A percentile compares a stretch with the other conserved stretches of the same genome.
phyloP scores from a whole-genome alignment of 148 eudicot species.

The Polygonum maritimum region DNA sequence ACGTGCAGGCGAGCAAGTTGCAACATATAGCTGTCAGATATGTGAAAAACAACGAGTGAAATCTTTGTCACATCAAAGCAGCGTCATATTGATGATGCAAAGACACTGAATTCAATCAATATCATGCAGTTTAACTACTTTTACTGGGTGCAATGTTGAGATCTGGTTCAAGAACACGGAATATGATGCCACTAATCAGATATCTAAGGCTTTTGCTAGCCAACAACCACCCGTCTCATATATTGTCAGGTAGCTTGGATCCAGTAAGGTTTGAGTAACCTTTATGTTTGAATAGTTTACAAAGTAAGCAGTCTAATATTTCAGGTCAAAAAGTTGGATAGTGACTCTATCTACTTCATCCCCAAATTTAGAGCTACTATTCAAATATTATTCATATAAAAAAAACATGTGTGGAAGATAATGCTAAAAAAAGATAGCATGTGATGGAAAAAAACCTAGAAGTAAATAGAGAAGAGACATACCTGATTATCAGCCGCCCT shows the following conservation, averaged over 20 bases:
- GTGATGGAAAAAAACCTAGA: background rate
- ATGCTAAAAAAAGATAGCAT: background rate
- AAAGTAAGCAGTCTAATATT: background rate
- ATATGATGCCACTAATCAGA: background rate
- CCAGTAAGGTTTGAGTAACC: background rate
- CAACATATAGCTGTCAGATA: slow-evolving; percentile 55
- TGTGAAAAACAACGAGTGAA: background rate
- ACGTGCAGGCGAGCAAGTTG: slow-evolving; percentile 94
- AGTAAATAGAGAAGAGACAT: slow-evolving; percentile 1
- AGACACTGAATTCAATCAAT: background rate
- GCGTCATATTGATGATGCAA: background rate
- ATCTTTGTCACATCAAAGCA: background rate
- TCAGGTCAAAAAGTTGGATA: background rate
- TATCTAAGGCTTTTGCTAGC: background rate
- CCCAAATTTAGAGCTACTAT: background rate
- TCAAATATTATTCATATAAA: background rate
- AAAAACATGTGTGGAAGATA: background rate
- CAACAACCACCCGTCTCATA: background rate
- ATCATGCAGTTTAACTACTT: background rate
- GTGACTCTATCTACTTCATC: too few relatives aligned
- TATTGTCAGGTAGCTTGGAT: background rate
- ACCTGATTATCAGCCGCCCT: slow-evolving; percentile 99
- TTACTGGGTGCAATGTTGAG: background rate
- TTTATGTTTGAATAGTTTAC: background rate
- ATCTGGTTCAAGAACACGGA: background rate